Evolutionary conservation across 805 yeast species (phyloP), one percentile per base, ranked within the genome.

Genomic region (Tetrapisispora phaffii): DNA sequence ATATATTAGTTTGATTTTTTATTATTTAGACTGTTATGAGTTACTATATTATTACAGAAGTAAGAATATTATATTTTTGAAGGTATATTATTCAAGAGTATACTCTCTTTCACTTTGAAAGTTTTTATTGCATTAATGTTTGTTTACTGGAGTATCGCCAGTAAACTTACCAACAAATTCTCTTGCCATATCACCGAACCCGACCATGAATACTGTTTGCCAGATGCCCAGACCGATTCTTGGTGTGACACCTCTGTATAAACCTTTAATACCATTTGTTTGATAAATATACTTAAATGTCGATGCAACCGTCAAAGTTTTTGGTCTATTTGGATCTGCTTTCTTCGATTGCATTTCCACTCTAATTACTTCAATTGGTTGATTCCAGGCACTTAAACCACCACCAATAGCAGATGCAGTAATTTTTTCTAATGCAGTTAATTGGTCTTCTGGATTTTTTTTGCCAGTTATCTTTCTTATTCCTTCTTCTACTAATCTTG

Each of bases 191-290:
- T 93, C 98, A 65, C 97, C 98, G 54, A 93, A 79, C 12, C 96
- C 96, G 48, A 90, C 97, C 97, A 90, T 90, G 66, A 95, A 90
- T 39, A 90, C 87, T 2, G 97, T 90, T 73, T 93, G 98, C 97
- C 97, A 93, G 51, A 90, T 82, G 58, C 97, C 95, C 53, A 93
- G 76, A 46, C 95, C 97, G 55, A 93, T 78, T 75, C 98, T 84
- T 56, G 98, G 97, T 15, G 97, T 80, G 38, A 89, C 96, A 62
- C 98, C 98, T 66, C 96, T 77, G 65, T 89, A 93, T 50, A 93
- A 76, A 47, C 98, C 98, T 68, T 78, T 80, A 47, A 89, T 48
- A 55, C 98, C 98, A 62, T 82, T 85, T 55, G 80, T 77, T 41
- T 73, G 57, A 68, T 88, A 88, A 55, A 93, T 86, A 68, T 90